Evolutionary conservation across 2,329 filamentous ascomycete species (phyloP).

Genomic region (Calonectria crousiana): DNA sequence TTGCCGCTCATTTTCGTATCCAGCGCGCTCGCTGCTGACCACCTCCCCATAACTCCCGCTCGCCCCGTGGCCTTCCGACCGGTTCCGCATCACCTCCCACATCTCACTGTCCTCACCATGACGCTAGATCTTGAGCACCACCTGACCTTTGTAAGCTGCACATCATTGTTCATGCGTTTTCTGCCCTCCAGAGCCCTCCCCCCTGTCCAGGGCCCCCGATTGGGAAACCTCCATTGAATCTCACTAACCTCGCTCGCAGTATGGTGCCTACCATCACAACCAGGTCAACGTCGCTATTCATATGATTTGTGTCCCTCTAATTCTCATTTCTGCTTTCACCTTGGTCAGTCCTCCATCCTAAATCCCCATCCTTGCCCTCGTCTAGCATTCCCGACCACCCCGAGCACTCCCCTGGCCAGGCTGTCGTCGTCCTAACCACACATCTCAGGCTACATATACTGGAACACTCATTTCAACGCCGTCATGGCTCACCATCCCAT

Average conservation of each 20-base stretch:
- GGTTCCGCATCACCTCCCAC: conserved; percentile 13
- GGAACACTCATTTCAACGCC: conserved; percentile 75
- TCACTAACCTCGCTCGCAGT: conserved; percentile 62
- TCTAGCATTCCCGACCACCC: conserved; percentile 7
- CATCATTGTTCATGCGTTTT: background rate
- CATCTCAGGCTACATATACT: conserved; percentile 68
- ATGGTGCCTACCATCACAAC: conserved; percentile 87
- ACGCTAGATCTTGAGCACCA: conserved; percentile 85
- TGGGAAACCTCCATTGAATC: background rate
- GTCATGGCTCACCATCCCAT: conserved; percentile 74
- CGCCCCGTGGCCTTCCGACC: background rate
- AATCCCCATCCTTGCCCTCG: background rate
- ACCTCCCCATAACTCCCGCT: background rate
- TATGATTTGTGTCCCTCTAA: conserved; percentile 82
- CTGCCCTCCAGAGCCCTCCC: background rate
- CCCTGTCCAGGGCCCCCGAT: conserved; percentile 7
- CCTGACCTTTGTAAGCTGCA: conserved; percentile 79
- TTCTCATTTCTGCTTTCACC: conserved; percentile 78
- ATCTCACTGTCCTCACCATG: conserved; percentile 55
- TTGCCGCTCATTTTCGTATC: conserved; percentile 18
- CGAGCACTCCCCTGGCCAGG: background rate
- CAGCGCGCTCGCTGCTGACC: background rate
- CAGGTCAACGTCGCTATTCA: conserved; percentile 83
- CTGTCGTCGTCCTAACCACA: conserved; percentile 17
- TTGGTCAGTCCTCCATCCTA: conserved; percentile 67